phyloP scores from a whole-genome alignment of 768 basidiomycete species.

The Macrocybe gigantea region DNA sequence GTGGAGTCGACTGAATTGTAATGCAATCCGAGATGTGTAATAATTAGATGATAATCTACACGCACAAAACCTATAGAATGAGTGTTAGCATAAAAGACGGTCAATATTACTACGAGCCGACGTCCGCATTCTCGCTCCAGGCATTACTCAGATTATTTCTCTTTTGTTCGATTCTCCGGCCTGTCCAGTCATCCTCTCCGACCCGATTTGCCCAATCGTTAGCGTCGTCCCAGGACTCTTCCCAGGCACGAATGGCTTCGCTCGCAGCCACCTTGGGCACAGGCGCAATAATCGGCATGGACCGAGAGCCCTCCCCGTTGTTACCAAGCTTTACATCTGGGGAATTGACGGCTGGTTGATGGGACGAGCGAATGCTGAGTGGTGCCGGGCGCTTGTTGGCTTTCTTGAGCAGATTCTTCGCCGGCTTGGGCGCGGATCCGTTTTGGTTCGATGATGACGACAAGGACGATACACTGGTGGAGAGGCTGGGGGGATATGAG shows the following conservation, averaged over 20 bases:
- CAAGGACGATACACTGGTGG: constrained; percentile 29
- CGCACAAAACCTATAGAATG: constrained; percentile 3
- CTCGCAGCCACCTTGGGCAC: constrained; percentile 6
- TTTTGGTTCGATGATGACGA: constrained; percentile 1
- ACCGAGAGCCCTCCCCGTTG: constrained; percentile 3
- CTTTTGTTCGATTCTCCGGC: constrained; percentile 30
- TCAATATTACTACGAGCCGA: constrained; percentile 9
- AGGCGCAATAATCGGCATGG: constrained; percentile 7
- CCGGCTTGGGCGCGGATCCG: constrained; percentile 21
- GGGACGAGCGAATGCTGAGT: constrained; percentile 25
- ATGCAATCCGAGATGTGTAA: neutral
- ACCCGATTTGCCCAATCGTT: constrained; percentile 48
- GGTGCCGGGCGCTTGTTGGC: constrained; percentile 37
- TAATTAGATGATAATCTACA: neutral
- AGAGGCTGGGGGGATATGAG: constrained; percentile 58
- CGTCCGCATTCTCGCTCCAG: constrained; percentile 14
- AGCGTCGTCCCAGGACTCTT: constrained; percentile 45
- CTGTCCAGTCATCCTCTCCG: constrained; percentile 44
- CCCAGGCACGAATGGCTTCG: constrained; percentile 29
- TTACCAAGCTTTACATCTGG: constrained; percentile 14
- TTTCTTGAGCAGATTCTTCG: constrained; percentile 30
- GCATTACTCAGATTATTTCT: constrained; percentile 22
- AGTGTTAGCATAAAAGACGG: neutral
- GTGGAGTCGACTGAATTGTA: too few species aligned
- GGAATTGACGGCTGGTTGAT: constrained; percentile 29